Evolutionary conservation across 768 basidiomycete species (phyloP).

Genomic region (Termitomyces sp.): DNA sequence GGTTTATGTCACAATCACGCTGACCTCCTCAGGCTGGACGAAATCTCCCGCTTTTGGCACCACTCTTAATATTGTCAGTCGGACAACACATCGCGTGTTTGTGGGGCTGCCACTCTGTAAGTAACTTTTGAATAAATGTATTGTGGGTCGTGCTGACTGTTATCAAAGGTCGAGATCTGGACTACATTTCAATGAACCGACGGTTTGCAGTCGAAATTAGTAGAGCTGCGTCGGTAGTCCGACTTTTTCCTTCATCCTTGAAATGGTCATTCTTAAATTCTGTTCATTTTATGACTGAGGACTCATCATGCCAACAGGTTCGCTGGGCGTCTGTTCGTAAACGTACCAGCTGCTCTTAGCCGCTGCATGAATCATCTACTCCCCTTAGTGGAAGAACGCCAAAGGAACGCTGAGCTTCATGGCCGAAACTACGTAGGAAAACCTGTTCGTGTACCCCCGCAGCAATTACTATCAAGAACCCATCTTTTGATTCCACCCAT

Average conservation of each 20-base stretch:
- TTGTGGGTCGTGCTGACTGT: neutral
- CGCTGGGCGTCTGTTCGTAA: neutral
- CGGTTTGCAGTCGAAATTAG: conserved; percentile 14
- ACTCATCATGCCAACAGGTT: too few species aligned
- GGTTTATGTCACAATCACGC: too few species aligned
- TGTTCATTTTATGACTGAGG: too few species aligned
- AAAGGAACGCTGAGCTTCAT: conserved; percentile 17
- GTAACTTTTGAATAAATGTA: too few species aligned
- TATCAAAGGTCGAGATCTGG: conserved; percentile 18
- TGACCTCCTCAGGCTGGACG: neutral
- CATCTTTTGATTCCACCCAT: neutral
- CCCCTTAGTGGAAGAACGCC: conserved; percentile 24
- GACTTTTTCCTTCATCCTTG: conserved; percentile 21
- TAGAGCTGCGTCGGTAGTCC: conserved; percentile 17
- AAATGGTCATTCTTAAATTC: too few species aligned
- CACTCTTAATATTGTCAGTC: conserved; percentile 19
- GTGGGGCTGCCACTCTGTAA: conserved; percentile 24
- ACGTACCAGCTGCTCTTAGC: neutral
- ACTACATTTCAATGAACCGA: conserved; percentile 14
- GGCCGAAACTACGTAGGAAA: conserved; percentile 25
- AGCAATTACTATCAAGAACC: too few species aligned
- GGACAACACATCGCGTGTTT: conserved; percentile 20
- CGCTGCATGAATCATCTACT: conserved; percentile 13
- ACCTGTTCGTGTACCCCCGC: conserved; percentile 18
- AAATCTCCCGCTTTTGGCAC: conserved; percentile 6